Evolutionary conservation across 1,284 basidiomycete species (phyloP), one percentile per base, ranked within the genome.

Genomic region (Cystobasidium pallidum): DNA sequence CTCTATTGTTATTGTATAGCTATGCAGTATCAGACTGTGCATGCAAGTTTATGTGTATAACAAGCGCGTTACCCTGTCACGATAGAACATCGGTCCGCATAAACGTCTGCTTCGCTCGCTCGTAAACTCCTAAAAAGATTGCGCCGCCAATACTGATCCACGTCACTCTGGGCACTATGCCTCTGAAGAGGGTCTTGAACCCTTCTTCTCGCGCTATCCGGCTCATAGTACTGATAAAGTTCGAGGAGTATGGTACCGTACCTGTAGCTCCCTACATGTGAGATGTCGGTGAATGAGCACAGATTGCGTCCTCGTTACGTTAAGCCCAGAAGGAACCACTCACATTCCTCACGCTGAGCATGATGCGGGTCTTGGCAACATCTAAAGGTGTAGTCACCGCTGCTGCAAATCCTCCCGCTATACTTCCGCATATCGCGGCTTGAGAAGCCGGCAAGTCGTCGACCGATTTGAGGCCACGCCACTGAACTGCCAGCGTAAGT

Each of bases 121-220:
- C 94, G 79, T 96, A 98, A 57, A 92, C 89, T 39, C 95, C 94
- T 4, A 98, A 84, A 82, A 99, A 99, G 0, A 99, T 93, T 0
- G 94, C 94, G 1, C 96, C 96, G 4, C 96, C 96, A 1, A 92
- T 88, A 1, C 92, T 93, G 78, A 99, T 98, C 89, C 94, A 97
- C 66, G 96, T 81, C 47, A 93, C 96, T 76, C 96, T 86, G 21
- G 95, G 96, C 10, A 95, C 86, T 55, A 91, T 87, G 4, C 96
- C 96, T 3, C 89, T 83, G 80, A 96, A 98, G 1, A 99, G 84
- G 0, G 91, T 91, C 43, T 81, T 83, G 0, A 84, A 67, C 0
- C 95, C 96, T 81, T 96, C 94, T 1, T 83, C 82, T 2, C 80
- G 77, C 75, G 90, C 89, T 72, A 99, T 94, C 13, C 67, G 75